A percentile compares a stretch with the other conserved stretches of the same genome.
Evolutionary conservation across 768 basidiomycete species (phyloP).

Genomic region (Russula earlei): DNA sequence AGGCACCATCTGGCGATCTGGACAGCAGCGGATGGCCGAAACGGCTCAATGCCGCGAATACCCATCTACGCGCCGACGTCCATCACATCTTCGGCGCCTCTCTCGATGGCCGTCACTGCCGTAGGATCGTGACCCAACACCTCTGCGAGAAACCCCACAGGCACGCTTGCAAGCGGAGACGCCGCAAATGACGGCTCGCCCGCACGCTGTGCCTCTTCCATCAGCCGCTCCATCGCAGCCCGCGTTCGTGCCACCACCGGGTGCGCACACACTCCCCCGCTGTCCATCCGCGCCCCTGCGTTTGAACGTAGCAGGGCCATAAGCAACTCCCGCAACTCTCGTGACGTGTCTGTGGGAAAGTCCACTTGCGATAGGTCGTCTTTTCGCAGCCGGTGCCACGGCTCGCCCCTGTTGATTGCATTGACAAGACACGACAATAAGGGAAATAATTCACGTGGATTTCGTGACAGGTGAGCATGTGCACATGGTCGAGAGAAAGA

Average conservation of each 20-base stretch:
- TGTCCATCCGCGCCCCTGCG: slow-evolving; percentile 47
- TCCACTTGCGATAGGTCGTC: slow-evolving; percentile 88
- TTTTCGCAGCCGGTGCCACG: slow-evolving; percentile 87
- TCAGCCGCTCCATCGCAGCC: slow-evolving; percentile 48
- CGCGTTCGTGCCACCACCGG: slow-evolving; percentile 57
- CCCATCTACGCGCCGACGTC: slow-evolving; percentile 22
- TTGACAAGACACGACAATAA: slow-evolving; percentile 6
- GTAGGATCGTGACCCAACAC: slow-evolving; percentile 32
- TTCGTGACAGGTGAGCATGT: too few relatives aligned
- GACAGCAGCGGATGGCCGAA: background rate
- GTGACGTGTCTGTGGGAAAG: slow-evolving; percentile 41
- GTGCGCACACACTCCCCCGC: slow-evolving; percentile 50
- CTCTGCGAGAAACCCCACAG: slow-evolving; percentile 53
- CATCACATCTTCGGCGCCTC: slow-evolving; percentile 22
- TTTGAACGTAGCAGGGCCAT: slow-evolving; percentile 70
- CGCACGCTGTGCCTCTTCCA: slow-evolving; percentile 26
- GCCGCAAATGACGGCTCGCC: slow-evolving; percentile 42
- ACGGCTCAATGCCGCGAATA: background rate
- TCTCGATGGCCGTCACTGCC: background rate
- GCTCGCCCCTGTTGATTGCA: slow-evolving; percentile 56
- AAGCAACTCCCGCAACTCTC: slow-evolving; percentile 59
- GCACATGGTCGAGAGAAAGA: background rate
- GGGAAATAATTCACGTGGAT: too few relatives aligned
- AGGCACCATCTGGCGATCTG: slow-evolving; percentile 2
- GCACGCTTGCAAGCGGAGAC: slow-evolving; percentile 55